Percentiles rank a stretch among this genome's conserved stretches.
phyloP scores from a whole-genome alignment of 805 yeast species.

The Metschnikowia henanensis region DNA sequence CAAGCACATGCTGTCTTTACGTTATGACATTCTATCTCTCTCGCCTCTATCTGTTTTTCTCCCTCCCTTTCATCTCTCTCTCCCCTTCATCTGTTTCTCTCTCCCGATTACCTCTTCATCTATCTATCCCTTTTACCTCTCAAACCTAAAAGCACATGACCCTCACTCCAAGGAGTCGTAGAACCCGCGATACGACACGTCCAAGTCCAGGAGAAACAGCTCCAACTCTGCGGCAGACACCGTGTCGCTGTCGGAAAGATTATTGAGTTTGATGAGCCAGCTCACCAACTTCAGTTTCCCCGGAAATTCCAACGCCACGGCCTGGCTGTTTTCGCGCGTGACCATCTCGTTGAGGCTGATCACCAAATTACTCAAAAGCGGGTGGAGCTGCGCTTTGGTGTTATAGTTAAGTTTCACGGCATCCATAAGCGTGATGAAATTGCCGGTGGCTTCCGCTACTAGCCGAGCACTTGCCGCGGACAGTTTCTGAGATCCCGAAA shows the following conservation, averaged over 20 bases:
- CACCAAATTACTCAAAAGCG: slow-evolving; percentile 77
- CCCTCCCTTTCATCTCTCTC: no score
- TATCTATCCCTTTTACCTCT: no score
- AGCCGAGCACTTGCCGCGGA: slow-evolving; percentile 44
- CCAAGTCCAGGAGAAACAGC: slow-evolving; percentile 74
- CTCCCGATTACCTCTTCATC: no score
- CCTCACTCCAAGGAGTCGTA: slow-evolving; percentile 57
- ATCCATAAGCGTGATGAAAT: slow-evolving; percentile 92
- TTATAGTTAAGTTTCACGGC: slow-evolving; percentile 83
- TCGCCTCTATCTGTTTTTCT: no score
- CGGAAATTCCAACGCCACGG: slow-evolving; percentile 51
- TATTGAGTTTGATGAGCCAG: slow-evolving; percentile 87
- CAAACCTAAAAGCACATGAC: no score
- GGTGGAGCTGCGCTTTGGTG: slow-evolving; percentile 88
- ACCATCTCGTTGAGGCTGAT: slow-evolving; percentile 67
- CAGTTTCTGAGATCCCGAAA: slow-evolving; percentile 12
- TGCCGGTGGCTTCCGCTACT: slow-evolving; percentile 91
- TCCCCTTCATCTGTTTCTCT: no score
- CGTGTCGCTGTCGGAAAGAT: slow-evolving; percentile 59
- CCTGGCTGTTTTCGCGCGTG: slow-evolving; percentile 18
- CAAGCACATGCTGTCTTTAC: no score
- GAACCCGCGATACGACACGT: slow-evolving; percentile 79
- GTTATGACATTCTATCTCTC: no score
- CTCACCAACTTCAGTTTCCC: slow-evolving; percentile 75
- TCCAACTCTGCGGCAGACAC: slow-evolving; percentile 63